Percentiles rank a stretch among this genome's conserved stretches.
Evolutionary conservation across 1,284 basidiomycete species (phyloP).

Genomic region (Cystobasidium slooffiae): DNA sequence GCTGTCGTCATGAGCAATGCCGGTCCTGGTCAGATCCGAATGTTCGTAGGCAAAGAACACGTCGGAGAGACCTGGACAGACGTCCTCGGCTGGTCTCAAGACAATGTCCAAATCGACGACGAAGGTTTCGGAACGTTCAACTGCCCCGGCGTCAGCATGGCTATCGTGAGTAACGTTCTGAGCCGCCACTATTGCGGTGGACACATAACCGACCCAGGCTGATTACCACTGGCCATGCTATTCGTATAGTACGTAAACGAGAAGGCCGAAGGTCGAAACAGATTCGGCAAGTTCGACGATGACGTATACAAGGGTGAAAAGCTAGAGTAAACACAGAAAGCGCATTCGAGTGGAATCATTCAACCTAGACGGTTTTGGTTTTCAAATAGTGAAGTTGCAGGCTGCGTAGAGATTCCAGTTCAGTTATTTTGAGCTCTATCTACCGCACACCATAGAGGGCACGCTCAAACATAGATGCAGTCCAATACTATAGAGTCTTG

Average conservation of each 20-base stretch:
- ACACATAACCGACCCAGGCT: too few relatives aligned
- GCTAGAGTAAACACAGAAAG: not conserved
- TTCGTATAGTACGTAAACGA: conserved; percentile 36
- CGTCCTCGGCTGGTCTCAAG: conserved; percentile 63
- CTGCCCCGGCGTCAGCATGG: conserved; percentile 58
- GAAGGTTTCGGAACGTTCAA: conserved; percentile 63
- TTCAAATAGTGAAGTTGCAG: not conserved
- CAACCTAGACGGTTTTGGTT: not conserved
- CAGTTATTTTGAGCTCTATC: too few relatives aligned
- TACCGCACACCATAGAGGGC: too few relatives aligned
- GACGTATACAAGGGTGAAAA: conserved; percentile 42
- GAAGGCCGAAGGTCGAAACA: conserved; percentile 38
- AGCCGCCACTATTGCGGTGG: too few relatives aligned
- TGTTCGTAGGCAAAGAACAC: conserved; percentile 57
- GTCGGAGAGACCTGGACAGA: conserved; percentile 65
- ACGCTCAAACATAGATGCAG: too few relatives aligned
- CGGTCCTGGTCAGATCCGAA: conserved; percentile 29
- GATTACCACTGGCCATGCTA: not conserved
- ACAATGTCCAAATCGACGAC: conserved; percentile 63
- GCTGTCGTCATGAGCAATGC: conserved; percentile 58
- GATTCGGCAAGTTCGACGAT: conserved; percentile 38
- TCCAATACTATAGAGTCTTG: too few relatives aligned
- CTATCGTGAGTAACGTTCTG: conserved; percentile 33
- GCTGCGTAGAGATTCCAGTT: too few relatives aligned
- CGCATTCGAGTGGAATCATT: not conserved